phyloP scores from a whole-genome alignment of 1,284 basidiomycete species.

The Rhodotorula sp. region DNA sequence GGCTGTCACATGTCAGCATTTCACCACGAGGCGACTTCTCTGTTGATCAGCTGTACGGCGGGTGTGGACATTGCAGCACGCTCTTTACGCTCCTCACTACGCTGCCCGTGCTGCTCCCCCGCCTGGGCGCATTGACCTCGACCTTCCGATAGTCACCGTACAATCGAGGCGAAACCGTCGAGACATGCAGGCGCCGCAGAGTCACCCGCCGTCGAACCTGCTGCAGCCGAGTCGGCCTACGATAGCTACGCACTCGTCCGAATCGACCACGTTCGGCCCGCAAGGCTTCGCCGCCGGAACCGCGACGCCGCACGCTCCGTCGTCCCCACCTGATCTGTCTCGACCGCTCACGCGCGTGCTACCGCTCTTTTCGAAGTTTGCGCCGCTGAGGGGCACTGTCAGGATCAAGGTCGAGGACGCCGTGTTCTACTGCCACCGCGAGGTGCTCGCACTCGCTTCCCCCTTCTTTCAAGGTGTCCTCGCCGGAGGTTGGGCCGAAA shows the following conservation, averaged over 20 bases:
- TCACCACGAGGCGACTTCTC: no score
- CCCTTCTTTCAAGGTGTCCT: constrained; percentile 81
- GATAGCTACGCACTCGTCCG: constrained; percentile 14
- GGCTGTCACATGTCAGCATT: not conserved
- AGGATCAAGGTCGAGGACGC: constrained; percentile 21
- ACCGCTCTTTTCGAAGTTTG: constrained; percentile 14
- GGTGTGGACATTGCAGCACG: no score
- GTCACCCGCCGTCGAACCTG: constrained; percentile 15
- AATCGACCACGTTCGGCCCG: constrained; percentile 9
- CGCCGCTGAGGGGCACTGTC: constrained; percentile 17
- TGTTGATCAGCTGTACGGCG: no score
- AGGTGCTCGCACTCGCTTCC: constrained; percentile 75
- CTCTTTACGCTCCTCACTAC: no score
- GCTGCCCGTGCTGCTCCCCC: no score
- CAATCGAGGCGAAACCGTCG: no score
- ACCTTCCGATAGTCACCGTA: no score
- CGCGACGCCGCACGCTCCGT: not conserved
- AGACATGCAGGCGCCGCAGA: constrained; percentile 5
- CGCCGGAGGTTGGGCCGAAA: constrained; percentile 56
- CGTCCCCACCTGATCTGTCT: not conserved
- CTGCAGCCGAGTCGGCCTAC: constrained; percentile 22
- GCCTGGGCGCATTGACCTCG: no score
- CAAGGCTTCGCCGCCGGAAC: not conserved
- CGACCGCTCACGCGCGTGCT: constrained; percentile 2
- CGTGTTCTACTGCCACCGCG: constrained; percentile 58